Evolutionary conservation across 805 yeast genomes (phyloP).

Genomic region (Myxozyma vanderwaltii): DNA sequence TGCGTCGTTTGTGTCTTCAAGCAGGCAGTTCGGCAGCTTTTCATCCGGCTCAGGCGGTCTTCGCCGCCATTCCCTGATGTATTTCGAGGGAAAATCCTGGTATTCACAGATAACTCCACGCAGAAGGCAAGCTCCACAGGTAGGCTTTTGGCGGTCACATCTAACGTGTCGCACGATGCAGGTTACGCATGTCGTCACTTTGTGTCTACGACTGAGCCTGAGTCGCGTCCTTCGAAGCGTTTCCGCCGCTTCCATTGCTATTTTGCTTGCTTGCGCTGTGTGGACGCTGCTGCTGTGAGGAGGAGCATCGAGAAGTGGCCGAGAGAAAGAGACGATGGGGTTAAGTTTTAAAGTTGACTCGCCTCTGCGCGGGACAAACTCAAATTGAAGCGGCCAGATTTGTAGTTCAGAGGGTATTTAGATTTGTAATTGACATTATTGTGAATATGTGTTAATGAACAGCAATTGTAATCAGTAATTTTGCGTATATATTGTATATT

Average conservation of each 20-base stretch:
- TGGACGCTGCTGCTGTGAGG: too few relatives aligned
- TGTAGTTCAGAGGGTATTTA: too few relatives aligned
- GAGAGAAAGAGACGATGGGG: too few relatives aligned
- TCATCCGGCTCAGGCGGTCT: background rate
- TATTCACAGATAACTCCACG: slow-evolving; percentile 2
- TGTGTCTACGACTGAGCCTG: background rate
- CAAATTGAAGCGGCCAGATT: too few relatives aligned
- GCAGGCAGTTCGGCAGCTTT: background rate
- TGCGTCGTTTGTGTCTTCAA: background rate
- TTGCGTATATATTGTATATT: too few relatives aligned
- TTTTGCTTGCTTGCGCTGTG: background rate
- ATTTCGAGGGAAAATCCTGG: background rate
- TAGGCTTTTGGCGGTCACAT: slow-evolving; percentile 7
- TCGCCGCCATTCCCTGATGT: background rate
- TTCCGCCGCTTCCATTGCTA: background rate
- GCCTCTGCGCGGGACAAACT: too few relatives aligned
- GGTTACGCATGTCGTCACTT: slow-evolving; percentile 8
- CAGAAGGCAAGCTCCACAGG: background rate
- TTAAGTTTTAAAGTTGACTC: too few relatives aligned
- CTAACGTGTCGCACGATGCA: slow-evolving; percentile 1
- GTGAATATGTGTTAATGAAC: too few relatives aligned
- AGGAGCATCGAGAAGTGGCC: too few relatives aligned
- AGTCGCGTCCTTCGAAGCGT: background rate
- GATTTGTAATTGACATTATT: too few relatives aligned
- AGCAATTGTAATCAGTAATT: too few relatives aligned